Evolutionary conservation across 2,329 filamentous ascomycete genomes (phyloP).

Genomic region (Xylariaceae sp.): DNA sequence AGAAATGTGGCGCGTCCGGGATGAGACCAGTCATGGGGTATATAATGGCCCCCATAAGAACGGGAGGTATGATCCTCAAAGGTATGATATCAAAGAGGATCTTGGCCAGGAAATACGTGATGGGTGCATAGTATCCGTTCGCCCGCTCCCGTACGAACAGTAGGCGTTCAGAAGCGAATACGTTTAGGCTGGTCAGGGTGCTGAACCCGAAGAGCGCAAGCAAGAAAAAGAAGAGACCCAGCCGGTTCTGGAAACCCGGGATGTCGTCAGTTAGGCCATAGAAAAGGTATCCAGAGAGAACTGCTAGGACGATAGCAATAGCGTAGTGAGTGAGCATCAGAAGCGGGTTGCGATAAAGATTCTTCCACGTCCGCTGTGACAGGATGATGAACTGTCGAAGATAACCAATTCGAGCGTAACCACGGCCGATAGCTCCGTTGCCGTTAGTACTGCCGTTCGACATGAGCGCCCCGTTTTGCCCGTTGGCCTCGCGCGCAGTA

Average conservation of each 20-base stretch:
- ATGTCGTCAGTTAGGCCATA: conserved; percentile 96
- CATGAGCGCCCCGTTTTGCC: conserved; percentile 46
- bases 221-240: conserved; percentile 96
- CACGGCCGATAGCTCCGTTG: conserved; percentile 61
- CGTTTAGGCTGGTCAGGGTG: conserved; percentile 86
- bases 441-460: conserved; percentile 40
- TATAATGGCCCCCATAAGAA: conserved; percentile 91
- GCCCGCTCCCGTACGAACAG: conserved; percentile 90
- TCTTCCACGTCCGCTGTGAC: conserved; percentile 89
- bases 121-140: conserved; percentile 91
- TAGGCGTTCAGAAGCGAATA: conserved; percentile 85
- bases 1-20: conserved; percentile 74
- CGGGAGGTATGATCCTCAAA: conserved; percentile 85
- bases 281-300: conserved; percentile 91
- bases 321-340: conserved; percentile 98
- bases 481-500: conserved; percentile 62
- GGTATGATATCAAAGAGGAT: conserved; percentile 98
- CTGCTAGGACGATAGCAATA: conserved; percentile 88
- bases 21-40: conserved; percentile 97
- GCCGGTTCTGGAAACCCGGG: conserved; percentile 92
- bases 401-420: conserved; percentile 77
- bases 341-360: conserved; percentile 95
- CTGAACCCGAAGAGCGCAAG: conserved; percentile 95
- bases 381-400: conserved; percentile 81
- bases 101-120: conserved; percentile 92